phyloP scores from a whole-genome alignment of 2,329 filamentous ascomycete genomes.

The Xylaria hypoxylon region DNA sequence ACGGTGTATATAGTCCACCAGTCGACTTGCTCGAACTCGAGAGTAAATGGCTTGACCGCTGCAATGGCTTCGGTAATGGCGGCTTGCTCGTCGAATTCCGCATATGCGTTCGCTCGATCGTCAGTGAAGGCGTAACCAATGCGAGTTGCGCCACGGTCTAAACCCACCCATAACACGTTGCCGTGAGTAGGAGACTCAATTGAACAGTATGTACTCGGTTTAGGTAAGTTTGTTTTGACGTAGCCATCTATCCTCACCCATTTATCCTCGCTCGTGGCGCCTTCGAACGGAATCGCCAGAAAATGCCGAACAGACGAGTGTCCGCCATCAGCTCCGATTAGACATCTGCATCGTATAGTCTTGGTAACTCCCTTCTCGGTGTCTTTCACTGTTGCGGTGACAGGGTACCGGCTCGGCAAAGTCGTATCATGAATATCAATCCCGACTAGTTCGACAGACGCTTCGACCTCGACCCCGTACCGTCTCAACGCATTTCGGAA shows the following conservation, averaged over 20 bases:
- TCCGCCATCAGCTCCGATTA: constrained; percentile 65
- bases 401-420: neutral
- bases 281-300: constrained; percentile 62
- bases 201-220: constrained; percentile 59
- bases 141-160: constrained; percentile 64
- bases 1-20: constrained; percentile 56
- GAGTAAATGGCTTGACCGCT: constrained; percentile 50
- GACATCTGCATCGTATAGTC: constrained; percentile 54
- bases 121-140: constrained; percentile 65
- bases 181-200: constrained; percentile 65
- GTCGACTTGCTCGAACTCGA: constrained; percentile 55
- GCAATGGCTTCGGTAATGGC: constrained; percentile 33
- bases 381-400: constrained; percentile 29
- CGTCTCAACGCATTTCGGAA: constrained; percentile 55
- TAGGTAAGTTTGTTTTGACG: constrained; percentile 62
- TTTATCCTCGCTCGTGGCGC: constrained; percentile 61
- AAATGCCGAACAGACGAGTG: constrained; percentile 60
- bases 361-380: constrained; percentile 10
- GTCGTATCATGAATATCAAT: constrained; percentile 50
- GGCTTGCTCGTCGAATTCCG: constrained; percentile 50
- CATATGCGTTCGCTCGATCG: constrained; percentile 54
- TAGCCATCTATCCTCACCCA: constrained; percentile 65
- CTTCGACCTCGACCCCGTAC: constrained; percentile 52
- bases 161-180: constrained; percentile 65
- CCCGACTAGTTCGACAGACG: constrained; percentile 53